A percentile compares a stretch with the other conserved stretches of the same genome.
These are phyloP conservation scores for Endothia cerciana DNA, from an alignment of 2,329 filamentous ascomycete genomes.

Conservation along the genomic window DNA sequence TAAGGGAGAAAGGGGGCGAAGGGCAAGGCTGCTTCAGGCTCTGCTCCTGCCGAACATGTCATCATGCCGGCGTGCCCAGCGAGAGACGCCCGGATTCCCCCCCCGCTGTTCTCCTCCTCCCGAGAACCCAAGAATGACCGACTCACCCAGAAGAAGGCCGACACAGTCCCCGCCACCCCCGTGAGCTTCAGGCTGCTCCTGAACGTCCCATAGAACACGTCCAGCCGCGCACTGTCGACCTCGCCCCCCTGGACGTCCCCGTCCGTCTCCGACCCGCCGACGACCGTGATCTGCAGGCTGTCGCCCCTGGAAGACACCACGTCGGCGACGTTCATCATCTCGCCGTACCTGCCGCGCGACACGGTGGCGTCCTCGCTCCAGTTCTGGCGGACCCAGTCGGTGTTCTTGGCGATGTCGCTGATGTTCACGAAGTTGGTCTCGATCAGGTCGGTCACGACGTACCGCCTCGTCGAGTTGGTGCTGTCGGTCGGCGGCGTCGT, in stretches of 20 bases:
- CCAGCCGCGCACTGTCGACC: constrained; percentile 61
- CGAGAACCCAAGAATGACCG: background rate
- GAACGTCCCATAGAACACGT: constrained; percentile 73
- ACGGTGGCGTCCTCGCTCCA: constrained; percentile 66
- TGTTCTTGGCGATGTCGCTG: constrained; percentile 50
- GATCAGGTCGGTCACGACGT: constrained; percentile 68
- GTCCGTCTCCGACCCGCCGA: constrained; percentile 40
- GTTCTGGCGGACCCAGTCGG: constrained; percentile 68
- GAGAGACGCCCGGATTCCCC: background rate
- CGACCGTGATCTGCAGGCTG: constrained; percentile 63
- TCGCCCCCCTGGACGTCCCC: constrained; percentile 66
- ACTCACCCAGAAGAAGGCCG: constrained; percentile 77
- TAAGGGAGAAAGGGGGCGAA: background rate
- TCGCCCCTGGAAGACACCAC: constrained; percentile 55
- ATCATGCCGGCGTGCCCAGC: background rate
- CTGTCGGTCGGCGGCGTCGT: constrained; percentile 53
- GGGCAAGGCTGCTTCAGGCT: background rate
- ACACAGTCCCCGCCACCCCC: constrained; percentile 67
- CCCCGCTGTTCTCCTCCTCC: background rate
- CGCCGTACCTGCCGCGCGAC: constrained; percentile 67
- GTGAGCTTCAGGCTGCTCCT: constrained; percentile 69
- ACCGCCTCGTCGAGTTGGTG: constrained; percentile 40
- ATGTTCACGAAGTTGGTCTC: constrained; percentile 73
- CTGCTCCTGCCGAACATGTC: background rate
- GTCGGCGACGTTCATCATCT: constrained; percentile 62